A percentile compares a stretch with the other conserved stretches of the same genome.
phyloP scores from a whole-genome alignment of 2,329 filamentous ascomycete genomes.

The Ophiostoma novo-ulmi region DNA sequence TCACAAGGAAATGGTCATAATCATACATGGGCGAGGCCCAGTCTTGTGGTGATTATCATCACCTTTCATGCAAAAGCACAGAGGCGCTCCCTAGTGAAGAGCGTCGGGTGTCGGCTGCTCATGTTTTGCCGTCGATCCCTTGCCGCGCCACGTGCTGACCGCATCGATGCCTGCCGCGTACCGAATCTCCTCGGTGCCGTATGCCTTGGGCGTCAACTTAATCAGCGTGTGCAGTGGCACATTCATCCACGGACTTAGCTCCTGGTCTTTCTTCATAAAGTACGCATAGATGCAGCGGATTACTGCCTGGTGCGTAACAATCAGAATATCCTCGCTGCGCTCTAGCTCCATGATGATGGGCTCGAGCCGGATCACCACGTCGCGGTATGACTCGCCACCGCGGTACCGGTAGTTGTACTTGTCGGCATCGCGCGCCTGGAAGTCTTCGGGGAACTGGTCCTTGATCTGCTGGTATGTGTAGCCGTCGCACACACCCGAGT shows the following conservation, averaged over 20 bases:
- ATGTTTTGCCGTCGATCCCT: slow-evolving; percentile 88
- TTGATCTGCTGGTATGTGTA: slow-evolving; percentile 96
- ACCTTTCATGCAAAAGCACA: no score
- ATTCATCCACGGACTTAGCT: slow-evolving; percentile 95
- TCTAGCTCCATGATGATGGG: slow-evolving; percentile 99
- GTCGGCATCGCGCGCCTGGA: slow-evolving; percentile 90
- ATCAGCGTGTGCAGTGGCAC: slow-evolving; percentile 94
- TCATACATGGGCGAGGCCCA: neutral
- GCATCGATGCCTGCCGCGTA: slow-evolving; percentile 89
- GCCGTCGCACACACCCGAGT: slow-evolving; percentile 92
- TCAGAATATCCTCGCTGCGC: slow-evolving; percentile 91
- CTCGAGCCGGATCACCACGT: slow-evolving; percentile 94
- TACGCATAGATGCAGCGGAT: slow-evolving; percentile 97
- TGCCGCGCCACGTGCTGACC: slow-evolving; percentile 92
- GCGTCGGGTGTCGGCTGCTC: slow-evolving; percentile 52
- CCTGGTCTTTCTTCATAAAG: slow-evolving; percentile 95
- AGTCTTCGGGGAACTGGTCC: slow-evolving; percentile 86
- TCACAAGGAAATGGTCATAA: neutral
- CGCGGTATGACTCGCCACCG: slow-evolving; percentile 89
- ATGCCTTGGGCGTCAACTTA: slow-evolving; percentile 90
- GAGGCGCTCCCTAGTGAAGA: neutral
- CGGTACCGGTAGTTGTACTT: slow-evolving; percentile 99
- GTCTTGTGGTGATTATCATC: no score
- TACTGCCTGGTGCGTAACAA: slow-evolving; percentile 96
- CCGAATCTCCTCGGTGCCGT: slow-evolving; percentile 84